Conservation (phyloP, 345 rosid genomes). For the Brassica incana region DNA sequence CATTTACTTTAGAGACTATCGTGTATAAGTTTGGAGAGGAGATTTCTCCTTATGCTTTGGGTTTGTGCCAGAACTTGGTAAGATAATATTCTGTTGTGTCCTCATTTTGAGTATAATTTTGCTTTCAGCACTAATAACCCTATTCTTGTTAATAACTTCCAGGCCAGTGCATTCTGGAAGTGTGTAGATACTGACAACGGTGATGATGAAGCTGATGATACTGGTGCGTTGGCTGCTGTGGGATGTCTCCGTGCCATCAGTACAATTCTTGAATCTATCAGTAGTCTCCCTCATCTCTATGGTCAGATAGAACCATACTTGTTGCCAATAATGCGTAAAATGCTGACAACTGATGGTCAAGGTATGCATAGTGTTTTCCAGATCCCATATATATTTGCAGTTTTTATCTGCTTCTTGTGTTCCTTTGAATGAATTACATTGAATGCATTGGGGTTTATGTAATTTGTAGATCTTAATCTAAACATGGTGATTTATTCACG, state of each 20-base stretch:
- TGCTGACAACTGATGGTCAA: constrained; percentile 98
- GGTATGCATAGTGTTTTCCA: constrained; percentile 46
- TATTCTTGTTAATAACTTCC: constrained; percentile 35
- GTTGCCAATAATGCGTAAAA: constrained; percentile 90
- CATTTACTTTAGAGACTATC: constrained; percentile 84
- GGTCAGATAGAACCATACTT: constrained; percentile 80
- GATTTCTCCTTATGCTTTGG: constrained; percentile 93
- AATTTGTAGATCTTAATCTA: constrained; percentile 8
- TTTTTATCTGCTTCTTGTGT: constrained; percentile 6
- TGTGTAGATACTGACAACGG: constrained; percentile 85
- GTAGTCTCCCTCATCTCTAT: constrained; percentile 88
- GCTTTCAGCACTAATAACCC: constrained; percentile 1
- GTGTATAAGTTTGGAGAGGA: constrained; percentile 97
- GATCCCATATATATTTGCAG: not conserved
- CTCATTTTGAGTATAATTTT: not conserved
- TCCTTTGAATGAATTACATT: constrained; percentile 15
- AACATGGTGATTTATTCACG: constrained; percentile 7
- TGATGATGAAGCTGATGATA: constrained; percentile 84
- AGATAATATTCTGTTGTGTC: constrained; percentile 38
- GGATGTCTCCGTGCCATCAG: constrained; percentile 97
- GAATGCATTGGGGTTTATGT: constrained; percentile 1
- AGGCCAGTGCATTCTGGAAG: constrained; percentile 98
- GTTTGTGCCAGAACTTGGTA: constrained; percentile 96
- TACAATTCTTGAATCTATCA: constrained; percentile 92
- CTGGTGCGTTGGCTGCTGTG: constrained; percentile 96